A percentile compares a stretch with the other conserved stretches of the same genome.
phyloP scores from a whole-genome alignment of 306 rosid species.

The Echinosophora koreensis region DNA sequence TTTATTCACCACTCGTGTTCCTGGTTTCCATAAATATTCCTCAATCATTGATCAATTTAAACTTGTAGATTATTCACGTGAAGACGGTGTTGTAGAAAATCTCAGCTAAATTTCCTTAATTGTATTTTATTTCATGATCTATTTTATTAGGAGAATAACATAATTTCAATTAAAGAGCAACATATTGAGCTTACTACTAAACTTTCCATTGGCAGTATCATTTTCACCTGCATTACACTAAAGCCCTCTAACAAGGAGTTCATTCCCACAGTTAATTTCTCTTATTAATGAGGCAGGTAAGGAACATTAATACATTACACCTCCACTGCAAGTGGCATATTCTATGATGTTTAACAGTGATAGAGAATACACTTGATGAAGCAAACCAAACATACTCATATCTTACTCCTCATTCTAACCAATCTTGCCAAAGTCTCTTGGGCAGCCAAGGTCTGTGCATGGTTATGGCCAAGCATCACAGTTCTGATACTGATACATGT shows the following conservation, averaged over 20 bases:
- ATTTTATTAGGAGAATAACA: not conserved
- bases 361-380: slow-evolving; percentile 13
- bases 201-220: slow-evolving; percentile 14
- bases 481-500: slow-evolving; percentile 91
- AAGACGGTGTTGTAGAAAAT: not conserved
- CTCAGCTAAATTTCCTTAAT: not conserved
- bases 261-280: not conserved
- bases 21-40: no score
- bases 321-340: slow-evolving; percentile 1
- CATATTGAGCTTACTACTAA: slow-evolving; percentile 22
- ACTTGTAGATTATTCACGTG: not conserved
- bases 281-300: not conserved
- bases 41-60: not conserved
- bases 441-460: slow-evolving; percentile 84
- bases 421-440: slow-evolving; percentile 85
- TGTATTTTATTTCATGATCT: not conserved
- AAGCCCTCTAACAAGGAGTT: not conserved
- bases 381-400: slow-evolving; percentile 43
- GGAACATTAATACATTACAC: slow-evolving; percentile 27
- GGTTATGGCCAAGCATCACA: slow-evolving; percentile 88
- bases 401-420: slow-evolving; percentile 86
- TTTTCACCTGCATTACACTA: slow-evolving; percentile 23
- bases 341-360: slow-evolving; percentile 25
- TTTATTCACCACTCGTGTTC: not conserved
- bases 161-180: slow-evolving; percentile 2